phyloP scores from a whole-genome alignment of 2,329 filamentous ascomycete species.

The Xylaria sp. region DNA sequence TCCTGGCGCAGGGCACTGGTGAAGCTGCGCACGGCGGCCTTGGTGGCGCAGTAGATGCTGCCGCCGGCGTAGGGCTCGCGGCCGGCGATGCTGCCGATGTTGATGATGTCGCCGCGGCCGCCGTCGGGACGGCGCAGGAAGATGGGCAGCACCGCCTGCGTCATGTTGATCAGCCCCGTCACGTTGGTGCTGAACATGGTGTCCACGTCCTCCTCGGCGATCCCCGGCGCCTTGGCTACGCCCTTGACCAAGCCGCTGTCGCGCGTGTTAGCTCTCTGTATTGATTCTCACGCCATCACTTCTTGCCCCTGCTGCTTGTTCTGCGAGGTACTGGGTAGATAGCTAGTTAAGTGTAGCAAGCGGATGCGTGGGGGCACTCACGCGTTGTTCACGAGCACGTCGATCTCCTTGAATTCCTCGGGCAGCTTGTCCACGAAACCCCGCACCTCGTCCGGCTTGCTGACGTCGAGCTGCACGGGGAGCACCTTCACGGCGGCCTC shows the following conservation, averaged over 20 bases:
- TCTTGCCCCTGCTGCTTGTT: neutral
- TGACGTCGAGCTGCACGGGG: conserved; percentile 85
- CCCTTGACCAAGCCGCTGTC: conserved; percentile 84
- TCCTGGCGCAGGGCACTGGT: conserved; percentile 74
- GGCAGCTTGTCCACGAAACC: conserved; percentile 76
- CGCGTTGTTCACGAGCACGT: conserved; percentile 97
- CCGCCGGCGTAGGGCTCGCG: conserved; percentile 75
- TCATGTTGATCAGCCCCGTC: conserved; percentile 94
- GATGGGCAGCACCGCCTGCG: conserved; percentile 83
- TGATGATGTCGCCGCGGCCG: conserved; percentile 91
- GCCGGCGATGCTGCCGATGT: conserved; percentile 68
- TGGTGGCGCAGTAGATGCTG: conserved; percentile 80
- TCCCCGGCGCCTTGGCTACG: conserved; percentile 82
- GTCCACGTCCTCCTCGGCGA: conserved; percentile 80
- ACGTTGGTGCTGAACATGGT: conserved; percentile 94
- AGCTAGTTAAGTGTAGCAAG: neutral
- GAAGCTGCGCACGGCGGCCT: conserved; percentile 75
- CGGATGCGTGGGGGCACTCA: conserved; percentile 51
- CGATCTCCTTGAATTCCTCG: conserved; percentile 80
- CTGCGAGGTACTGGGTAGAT: neutral
- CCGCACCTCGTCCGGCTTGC: conserved; percentile 74
- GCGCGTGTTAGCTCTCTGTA: too few relatives aligned
- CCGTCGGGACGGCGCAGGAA: conserved; percentile 78
- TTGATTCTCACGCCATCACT: too few relatives aligned
- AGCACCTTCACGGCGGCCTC: conserved; percentile 67